Base-by-base conservation (phyloP, 345 rosid species). In the Lumnitzera littorea region DNA sequence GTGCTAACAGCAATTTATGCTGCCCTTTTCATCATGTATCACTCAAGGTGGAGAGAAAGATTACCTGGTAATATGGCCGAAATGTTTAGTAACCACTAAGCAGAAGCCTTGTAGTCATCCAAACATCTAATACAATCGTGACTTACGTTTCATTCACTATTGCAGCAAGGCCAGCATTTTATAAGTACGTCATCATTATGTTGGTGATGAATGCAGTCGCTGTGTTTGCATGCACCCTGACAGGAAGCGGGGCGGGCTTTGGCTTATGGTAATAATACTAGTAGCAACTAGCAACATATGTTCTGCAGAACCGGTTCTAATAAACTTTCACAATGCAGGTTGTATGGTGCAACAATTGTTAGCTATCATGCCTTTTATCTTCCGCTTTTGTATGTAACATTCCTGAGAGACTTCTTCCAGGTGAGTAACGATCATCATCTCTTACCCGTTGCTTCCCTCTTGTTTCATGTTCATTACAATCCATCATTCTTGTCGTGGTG, bases 321-420 rank as follows among this genome's bases (percentile, higher is more conserved):
- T 24, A 57, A 15, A 3, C 17, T 36, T 36, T 9, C 43, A 36
- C 43, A 36, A 60, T 64, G 48, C 88, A 92, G 98, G 98, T 69
- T 92, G 68, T 92, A 87, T 48, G 79, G 84, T 12, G 68, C 73
- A 65, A 73, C 84, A 58, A 77, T 75, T 58, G 80, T 87, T 53
- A 80, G 89, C 81, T 89, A 92, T 76, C 96, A 87, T 55, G 79
- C 85, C 12, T 85, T 84, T 27, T 92, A 87, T 77, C 89, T 92
- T 55, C 98, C 96, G 48, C 91, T 89, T 69, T 64, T 89, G 17
- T 85, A 87, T 56, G 12, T 74, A 24, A 89, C 91, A 16, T 92
- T 92, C 62, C 80, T 89, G 48, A 86, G 91, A 8, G 98, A 92
- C 82, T 89, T 92, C 77, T 92, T 92, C 79, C 91, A 79, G 96